Base-by-base conservation (phyloP, 495 filamentous ascomycete genomes). In the Penicillium roqueforti region DNA sequence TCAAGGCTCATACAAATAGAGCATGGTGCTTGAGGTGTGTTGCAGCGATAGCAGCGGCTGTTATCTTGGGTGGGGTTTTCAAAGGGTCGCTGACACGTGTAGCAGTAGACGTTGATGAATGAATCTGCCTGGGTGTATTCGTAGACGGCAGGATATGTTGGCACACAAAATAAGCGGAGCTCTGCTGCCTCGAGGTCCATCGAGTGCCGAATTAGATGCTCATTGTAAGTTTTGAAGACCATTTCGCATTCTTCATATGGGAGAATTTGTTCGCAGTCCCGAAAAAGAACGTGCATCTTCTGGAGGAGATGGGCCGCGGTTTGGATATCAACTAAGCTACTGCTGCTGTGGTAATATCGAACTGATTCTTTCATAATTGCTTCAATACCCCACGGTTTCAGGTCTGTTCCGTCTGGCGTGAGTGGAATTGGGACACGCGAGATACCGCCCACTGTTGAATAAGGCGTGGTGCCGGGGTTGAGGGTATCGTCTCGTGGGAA, bases 131-230 rank as follows among this genome's bases (percentile, higher is more conserved):
- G 86, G 57, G 78, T 82, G 16, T 81, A 76, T 1, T 78, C 75
- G 55, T 83, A 85, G 11, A 91, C 77, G 9, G 80, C 66, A 1
- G 80, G 76, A 61, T 87, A 88, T 18, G 76, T 69, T 61, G 82
- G 45, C 60, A 80, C 79, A 54, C 82, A 87, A 25, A 86, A 72
- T 26, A 88, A 83, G 3, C 87, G 85, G 13, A 91, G 76, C 28
- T 86, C 75, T 6, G 85, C 78, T 19, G 88, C 86, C 61, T 88
- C 83, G 34, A 82, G 63, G 60, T 85, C 83, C 63, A 89, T 78
- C 39, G 79, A 78, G 59, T 88, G 80, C 37, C 68, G 73, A 59
- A 82, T 76, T 1, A 91, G 80, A 4, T 82, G 80, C 28, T 77
- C 73, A 61, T 90, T 85, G 61, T 88, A 86, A 34, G 82, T 76